Conservation (phyloP, 2,329 filamentous ascomycete species). For the Colletotrichum costaricense region DNA sequence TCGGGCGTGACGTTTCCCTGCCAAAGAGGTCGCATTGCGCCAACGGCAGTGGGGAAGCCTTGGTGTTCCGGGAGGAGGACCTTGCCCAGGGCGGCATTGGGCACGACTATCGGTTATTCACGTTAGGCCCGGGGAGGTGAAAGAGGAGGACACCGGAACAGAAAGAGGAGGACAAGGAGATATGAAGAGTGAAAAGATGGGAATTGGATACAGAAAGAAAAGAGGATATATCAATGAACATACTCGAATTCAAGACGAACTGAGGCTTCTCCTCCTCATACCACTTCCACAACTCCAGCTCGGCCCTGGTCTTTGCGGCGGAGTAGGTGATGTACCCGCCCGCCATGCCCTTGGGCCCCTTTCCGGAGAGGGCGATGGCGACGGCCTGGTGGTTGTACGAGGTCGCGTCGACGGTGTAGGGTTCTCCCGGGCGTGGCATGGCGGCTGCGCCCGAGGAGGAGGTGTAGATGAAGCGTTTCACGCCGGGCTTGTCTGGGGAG, state of each 20-base stretch:
- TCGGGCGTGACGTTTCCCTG: constrained; percentile 31
- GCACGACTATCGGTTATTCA: constrained; percentile 37
- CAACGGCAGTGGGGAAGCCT: constrained; percentile 40
- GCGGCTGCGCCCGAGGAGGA: constrained; percentile 45
- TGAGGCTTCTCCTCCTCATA: constrained; percentile 44
- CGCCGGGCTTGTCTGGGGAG: constrained; percentile 35
- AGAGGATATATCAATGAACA: background rate
- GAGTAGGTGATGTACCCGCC: constrained; percentile 44
- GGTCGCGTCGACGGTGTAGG: constrained; percentile 37
- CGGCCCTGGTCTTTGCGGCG: constrained; percentile 51
- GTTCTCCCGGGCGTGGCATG: constrained; percentile 37
- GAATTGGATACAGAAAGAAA: background rate
- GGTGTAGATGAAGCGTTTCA: constrained; percentile 54
- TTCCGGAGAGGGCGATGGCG: constrained; percentile 43
- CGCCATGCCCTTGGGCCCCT: constrained; percentile 43
- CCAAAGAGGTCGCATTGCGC: constrained; percentile 37
- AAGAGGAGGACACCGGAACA: no score
- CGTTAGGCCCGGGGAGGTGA: background rate
- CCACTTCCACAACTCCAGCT: constrained; percentile 52
- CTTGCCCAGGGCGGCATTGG: constrained; percentile 42
- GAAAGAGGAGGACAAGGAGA: background rate
- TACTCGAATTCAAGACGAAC: constrained; percentile 43
- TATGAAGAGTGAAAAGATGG: background rate
- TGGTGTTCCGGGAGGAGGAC: constrained; percentile 36
- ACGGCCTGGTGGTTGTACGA: constrained; percentile 49